Percentiles rank a stretch among this genome's conserved stretches.
These are phyloP conservation scores for Metarhizium brunneum DNA, from an alignment of 2,329 filamentous ascomycete genomes.

Conservation along the genomic window DNA sequence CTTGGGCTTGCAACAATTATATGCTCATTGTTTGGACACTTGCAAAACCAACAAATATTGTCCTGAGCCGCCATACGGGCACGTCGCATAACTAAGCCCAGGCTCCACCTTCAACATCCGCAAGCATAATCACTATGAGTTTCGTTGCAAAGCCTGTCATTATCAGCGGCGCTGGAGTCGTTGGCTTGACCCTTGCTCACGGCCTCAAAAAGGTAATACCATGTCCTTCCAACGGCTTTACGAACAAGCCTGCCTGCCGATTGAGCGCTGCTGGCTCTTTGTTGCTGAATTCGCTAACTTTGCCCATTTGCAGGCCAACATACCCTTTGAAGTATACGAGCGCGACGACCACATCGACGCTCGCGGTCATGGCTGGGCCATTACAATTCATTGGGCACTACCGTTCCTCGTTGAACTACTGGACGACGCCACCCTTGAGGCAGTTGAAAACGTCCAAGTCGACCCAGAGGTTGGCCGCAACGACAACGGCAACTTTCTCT, in stretches of 20 bases:
- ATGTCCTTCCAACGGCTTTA: background rate
- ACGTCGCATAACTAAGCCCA: background rate
- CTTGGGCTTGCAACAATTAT: background rate
- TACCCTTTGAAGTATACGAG: conserved; percentile 23
- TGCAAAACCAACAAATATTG: too few relatives aligned
- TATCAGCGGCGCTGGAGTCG: conserved; percentile 28
- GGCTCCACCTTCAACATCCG: background rate
- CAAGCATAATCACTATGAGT: conserved; percentile 3
- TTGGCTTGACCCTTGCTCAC: conserved; percentile 27
- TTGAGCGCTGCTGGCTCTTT: background rate
- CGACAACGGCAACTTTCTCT: conserved; percentile 28
- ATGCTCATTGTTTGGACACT: too few relatives aligned
- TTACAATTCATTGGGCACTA: conserved; percentile 51
- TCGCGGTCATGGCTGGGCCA: conserved; percentile 43
- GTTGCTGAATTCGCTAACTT: background rate
- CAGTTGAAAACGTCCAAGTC: conserved; percentile 19
- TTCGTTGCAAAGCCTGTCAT: conserved; percentile 17
- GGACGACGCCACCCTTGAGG: conserved; percentile 12
- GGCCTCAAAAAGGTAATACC: conserved; percentile 22
- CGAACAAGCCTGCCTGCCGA: background rate
- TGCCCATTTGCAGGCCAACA: conserved; percentile 13
- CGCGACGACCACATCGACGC: conserved; percentile 18
- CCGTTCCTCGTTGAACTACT: conserved; percentile 17
- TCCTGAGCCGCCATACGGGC: too few relatives aligned
- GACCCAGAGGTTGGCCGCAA: conserved; percentile 28